Conservation (phyloP, 176 grass and related monocot genomes). For the Oropetium thomaeum region DNA sequence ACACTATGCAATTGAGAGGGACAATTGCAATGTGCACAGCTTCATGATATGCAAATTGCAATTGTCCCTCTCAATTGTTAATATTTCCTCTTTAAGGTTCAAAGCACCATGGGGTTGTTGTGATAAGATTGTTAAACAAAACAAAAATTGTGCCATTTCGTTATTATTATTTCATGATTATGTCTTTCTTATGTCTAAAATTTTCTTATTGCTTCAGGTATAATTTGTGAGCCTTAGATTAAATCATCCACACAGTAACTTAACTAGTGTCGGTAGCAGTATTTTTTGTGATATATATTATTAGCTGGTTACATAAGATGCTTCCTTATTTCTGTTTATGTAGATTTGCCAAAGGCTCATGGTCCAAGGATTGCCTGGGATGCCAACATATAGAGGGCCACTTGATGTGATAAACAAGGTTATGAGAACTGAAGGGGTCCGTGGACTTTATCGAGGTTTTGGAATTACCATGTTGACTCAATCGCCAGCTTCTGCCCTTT, state of each 20-base stretch:
- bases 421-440: slow-evolving; percentile 64
- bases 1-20: too few relatives aligned
- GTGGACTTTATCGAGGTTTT: slow-evolving; percentile 88
- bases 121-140: background rate
- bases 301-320: slow-evolving; percentile 3
- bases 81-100: background rate
- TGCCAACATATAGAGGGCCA: slow-evolving; percentile 69
- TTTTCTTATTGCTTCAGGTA: background rate
- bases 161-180: background rate
- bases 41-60: too few relatives aligned
- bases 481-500: slow-evolving; percentile 93
- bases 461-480: slow-evolving; percentile 85
- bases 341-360: slow-evolving; percentile 95
- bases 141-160: background rate
- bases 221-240: background rate
- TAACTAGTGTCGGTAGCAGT: background rate
- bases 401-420: slow-evolving; percentile 77
- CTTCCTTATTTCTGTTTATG: slow-evolving; percentile 15
- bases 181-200: slow-evolving; percentile 1
- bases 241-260: background rate
- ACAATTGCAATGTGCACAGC: too few relatives aligned
- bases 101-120: background rate
- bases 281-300: background rate
- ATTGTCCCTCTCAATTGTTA: background rate
- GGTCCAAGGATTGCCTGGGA: slow-evolving; percentile 88